Base-by-base conservation (phyloP, 78 protist species). In the Trichosphaerium sp. region DNA sequence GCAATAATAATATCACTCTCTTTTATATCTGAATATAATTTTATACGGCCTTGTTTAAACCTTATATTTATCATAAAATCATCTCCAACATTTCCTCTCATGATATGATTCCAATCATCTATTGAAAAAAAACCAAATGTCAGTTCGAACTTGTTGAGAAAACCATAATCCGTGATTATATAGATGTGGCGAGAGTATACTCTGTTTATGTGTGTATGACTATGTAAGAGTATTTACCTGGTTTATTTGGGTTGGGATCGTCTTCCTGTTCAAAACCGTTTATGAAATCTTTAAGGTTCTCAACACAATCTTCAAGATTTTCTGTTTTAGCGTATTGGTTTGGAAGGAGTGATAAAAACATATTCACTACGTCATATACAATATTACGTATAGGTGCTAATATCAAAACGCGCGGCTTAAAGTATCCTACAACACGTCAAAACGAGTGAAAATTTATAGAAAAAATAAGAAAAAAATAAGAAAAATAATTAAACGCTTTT, bases 1-100 rank as follows among this genome's bases (percentile, higher is more conserved):
- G 94, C 92, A 38, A 89, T 35, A 32, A 89, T 55, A 28, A 89
- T 66, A 55, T 89, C 94, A 0, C 81, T 31, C 11, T 7, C 10
- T 55, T 64, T 79, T 42, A 80, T 40, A 26, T 57, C 55, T 39
- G 85, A 14, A 40, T 40, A 69, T 29, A 89, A 43, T 29, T 67
- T 60, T 14, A 78, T 56, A 32, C 71, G 41, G 65, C 66, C 60
- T 48, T 59, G 54, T 40, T 65, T 42, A 49, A 80, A 39, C 34
- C 56, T 25, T 4, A 86, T 35, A n/a, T 88, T 88, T n/a, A 81
- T 26, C 23, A 69, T 23, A 35, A 81, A 87, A 39, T 70, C 55
- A 39, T 87, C 92, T 21, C 77, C 92, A 11, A 29, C 70, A 39
- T 87, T 87, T 18, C 85, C 92, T 31, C 63, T 59, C 26, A 87